These are phyloP conservation scores for Fragaria ananassa DNA, from an alignment of 306 rosid species.

Conservation along the genomic window DNA sequence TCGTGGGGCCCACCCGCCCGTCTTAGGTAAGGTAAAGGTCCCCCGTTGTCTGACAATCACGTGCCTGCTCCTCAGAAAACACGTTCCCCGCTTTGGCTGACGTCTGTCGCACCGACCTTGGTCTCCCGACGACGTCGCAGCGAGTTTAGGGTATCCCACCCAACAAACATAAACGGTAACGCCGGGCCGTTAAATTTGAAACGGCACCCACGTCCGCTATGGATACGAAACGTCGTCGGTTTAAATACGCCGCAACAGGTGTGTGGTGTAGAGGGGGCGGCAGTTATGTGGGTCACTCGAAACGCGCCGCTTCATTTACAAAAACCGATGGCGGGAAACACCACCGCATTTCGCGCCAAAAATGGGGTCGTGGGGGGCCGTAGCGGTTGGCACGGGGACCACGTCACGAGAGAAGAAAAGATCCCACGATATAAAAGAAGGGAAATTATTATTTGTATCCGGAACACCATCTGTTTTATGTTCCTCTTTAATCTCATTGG, in stretches of 20 bases:
- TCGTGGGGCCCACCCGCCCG: slow-evolving; percentile 17
- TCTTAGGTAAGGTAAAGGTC: not conserved
- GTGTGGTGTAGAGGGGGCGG: not conserved
- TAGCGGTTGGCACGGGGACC: not conserved
- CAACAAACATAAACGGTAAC: not conserved
- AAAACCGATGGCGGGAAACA: slow-evolving; percentile 49
- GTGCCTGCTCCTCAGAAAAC: slow-evolving; percentile 38
- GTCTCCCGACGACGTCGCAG: not conserved
- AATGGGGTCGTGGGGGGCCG: slow-evolving; percentile 20
- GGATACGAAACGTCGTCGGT: slow-evolving; percentile 9
- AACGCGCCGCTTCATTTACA: slow-evolving; percentile 1
- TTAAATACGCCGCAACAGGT: slow-evolving; percentile 1
- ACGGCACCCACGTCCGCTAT: not conserved
- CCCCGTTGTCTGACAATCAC: slow-evolving; percentile 26
- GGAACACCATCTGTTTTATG: no score
- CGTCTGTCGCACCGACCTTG: slow-evolving; percentile 23
- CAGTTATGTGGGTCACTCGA: not conserved
- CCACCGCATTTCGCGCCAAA: slow-evolving; percentile 47
- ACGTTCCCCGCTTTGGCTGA: slow-evolving; percentile 40
- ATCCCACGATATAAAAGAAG: no score
- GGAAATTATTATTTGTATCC: no score
- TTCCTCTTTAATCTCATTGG: no score
- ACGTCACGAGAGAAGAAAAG: slow-evolving; percentile 8
- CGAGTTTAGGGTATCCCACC: not conserved
- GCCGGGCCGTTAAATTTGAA: slow-evolving; percentile 2